Evolutionary conservation across 2,329 filamentous ascomycete species (phyloP), one percentile per base, ranked within the genome.

Genomic region (Epichloe brachyelytri): DNA sequence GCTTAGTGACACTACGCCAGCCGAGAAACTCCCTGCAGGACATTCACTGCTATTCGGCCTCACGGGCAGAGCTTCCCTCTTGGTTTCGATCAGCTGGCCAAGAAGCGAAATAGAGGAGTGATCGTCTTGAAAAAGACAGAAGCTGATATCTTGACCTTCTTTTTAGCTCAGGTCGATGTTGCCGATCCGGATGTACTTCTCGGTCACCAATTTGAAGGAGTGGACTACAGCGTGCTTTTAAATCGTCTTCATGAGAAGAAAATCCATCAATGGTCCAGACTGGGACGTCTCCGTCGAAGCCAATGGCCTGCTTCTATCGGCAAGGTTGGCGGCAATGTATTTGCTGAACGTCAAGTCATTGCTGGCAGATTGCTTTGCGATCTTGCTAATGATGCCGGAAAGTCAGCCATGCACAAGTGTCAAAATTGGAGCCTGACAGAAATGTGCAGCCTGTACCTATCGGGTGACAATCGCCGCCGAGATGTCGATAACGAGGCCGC

Each of bases 401-500:
- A 96, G 73, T 96, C 91, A 11, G 80, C 89, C 57, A 97, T 97
- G 91, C 83, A 80, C 60, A 95, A 95, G 70, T 98, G 93, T 66
- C 91, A 96, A 67, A 95, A 90, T 3, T 98, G 93, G 93, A 95
- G 86, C 66, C 75, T 98, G 66, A 94, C 91, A 2, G 93, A 98
- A 67, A 98, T 98, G 90, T 95, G 89, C 65, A 87, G 84, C 56
- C 77, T 97, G 15, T 95, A 96, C 58, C 82, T 98, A 5, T 77
- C 82, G 34, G 80, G 80, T 26, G 80, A 80, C 51, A 84, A 84
- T 62, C 75, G 75, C 41, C 85, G 93, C 41, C 80, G 84, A 51
- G 93, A 98, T 38, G 71, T 98, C 34, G 91, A 98, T 64, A 91
- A 86, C 58, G 93, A 97, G 58, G 81, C 75, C 49, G 89, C 88